Base-by-base conservation (phyloP, 228 moss, liverwort and hornwort genomes). In the Sphagnum fallax region DNA sequence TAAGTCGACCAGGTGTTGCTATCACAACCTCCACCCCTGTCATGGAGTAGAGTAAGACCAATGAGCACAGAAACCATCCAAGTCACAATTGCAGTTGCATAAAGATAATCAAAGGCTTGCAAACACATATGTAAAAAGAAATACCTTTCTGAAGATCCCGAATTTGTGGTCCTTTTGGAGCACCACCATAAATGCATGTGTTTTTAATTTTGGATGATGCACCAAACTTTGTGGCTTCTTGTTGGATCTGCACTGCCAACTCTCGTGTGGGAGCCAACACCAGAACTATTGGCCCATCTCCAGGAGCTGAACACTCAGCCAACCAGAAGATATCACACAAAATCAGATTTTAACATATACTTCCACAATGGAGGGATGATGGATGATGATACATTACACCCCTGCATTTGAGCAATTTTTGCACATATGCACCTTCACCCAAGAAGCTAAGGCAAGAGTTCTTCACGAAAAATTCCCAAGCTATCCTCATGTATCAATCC, bases 151-250 rank as follows among this genome's bases (percentile, higher is more conserved):
- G 93, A 7, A 97, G 89, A 74, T 97, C 93, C 52, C 97, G 88
- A 84, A 97, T 97, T 71, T 97, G 97, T 55, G 93, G 93, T 61
- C 97, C 97, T 77, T 97, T 97, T 6, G 97, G 97, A 16, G 93
- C 97, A 75, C 97, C 97, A 70, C 97, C 97, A 60, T 93, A 97
- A 64, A 97, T 93, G 67, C 97, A 97, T 4, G 97, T 97, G 67
- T 93, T 97, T 49, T 97, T 97, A 0, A 97, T 97, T 80, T 90
- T 97, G 12, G 97, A 97, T 51, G 93, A 93, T 64, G 97, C 88
- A 72, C 97, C 91, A 72, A 97, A 97, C 76, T 97, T 97, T 9
- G 90, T 79, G 6, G 93, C 77, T 70, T 97, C 97, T 68, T 97
- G 97, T 71, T 97, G 97, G 62, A 97, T 97, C 74, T 97, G 97